Evolutionary conservation across 805 yeast species (phyloP), one percentile per base, ranked within the genome.

Genomic region (Ogataea glucozyma): DNA sequence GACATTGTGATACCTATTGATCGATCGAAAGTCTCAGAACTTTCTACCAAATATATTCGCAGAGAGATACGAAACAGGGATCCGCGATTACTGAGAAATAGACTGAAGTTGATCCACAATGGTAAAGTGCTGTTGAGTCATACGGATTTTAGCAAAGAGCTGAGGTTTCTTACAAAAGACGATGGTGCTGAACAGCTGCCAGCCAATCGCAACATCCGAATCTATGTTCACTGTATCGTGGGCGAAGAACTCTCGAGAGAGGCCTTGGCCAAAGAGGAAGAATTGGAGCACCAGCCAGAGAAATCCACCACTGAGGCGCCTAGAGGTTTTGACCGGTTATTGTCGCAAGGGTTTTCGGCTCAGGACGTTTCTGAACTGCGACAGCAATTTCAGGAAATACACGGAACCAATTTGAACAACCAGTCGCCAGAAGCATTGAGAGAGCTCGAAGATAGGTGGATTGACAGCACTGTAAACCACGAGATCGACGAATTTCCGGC

Each of bases 371-470:
- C 71, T 31, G 82, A 81, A 43, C 63, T 90, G 46, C 72, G 97
- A 46, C 67, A 75, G 39, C 97, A 89, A 60, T 89, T 90, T 57
- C 75, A 78, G 44, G 72, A 73, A 44, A 71, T 89, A 2, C 85
- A 87, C 60, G 87, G 87, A 0, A 70, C 58, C 33, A 65, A 48
- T 8, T 34, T 53, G 35, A 39, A 39, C 11, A 40, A 49, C 6
- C 56, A 57, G 19, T 71, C 71, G 26, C 73, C 65, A 37, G 76
- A 72, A 16, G 86, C 75, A 44, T 62, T 82, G 2, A 61, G 88
- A 38, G 83, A 82, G 49, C 61, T 88, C 44, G 96, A 88, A 58
- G 96, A 88, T 52, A 72, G 87, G 43, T 89, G 96, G 96, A 85
- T 88, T 47, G 93, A 88, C 51, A 79, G 83, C 36, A 84, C 88